Conservation (phyloP, 2,329 filamentous ascomycete genomes). For the Mycocentrospora acerina region DNA sequence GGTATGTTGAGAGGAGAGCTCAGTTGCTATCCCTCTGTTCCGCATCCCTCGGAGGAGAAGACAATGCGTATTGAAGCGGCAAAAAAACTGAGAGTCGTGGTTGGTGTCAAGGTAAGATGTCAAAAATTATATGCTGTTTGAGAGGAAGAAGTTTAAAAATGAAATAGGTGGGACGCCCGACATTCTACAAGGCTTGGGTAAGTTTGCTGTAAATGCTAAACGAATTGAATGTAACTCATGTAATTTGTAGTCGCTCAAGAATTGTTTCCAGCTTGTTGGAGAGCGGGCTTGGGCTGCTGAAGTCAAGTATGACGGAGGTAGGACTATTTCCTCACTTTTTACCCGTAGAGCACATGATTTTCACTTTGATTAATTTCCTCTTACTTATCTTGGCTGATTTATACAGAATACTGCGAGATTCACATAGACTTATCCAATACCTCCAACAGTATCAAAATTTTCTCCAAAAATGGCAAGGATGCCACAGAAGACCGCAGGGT, state of each 20-base stretch:
- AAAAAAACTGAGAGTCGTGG: slow-evolving; percentile 37
- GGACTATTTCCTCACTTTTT: too few species aligned
- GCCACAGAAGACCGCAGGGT: slow-evolving; percentile 70
- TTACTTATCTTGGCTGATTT: background rate
- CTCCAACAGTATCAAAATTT: slow-evolving; percentile 68
- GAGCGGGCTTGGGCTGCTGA: slow-evolving; percentile 70
- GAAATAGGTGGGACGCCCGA: too few species aligned
- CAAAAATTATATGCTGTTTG: slow-evolving; percentile 49
- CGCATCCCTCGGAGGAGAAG: slow-evolving; percentile 34
- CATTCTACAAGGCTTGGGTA: slow-evolving; percentile 47
- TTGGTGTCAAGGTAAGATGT: slow-evolving; percentile 51
- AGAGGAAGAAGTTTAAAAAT: too few species aligned
- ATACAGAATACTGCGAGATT: slow-evolving; percentile 75
- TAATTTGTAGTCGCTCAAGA: slow-evolving; percentile 58
- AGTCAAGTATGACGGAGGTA: slow-evolving; percentile 72
- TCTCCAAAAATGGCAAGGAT: slow-evolving; percentile 90
- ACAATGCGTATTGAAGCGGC: slow-evolving; percentile 43
- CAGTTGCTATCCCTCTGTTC: slow-evolving; percentile 39
- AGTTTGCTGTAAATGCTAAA: background rate
- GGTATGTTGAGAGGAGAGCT: slow-evolving; percentile 53
- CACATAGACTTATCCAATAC: slow-evolving; percentile 69
- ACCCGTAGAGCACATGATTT: too few species aligned
- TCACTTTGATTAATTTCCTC: too few species aligned
- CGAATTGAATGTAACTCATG: background rate
- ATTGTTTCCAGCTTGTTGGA: slow-evolving; percentile 67